A percentile compares a stretch with the other conserved stretches of the same genome.
Conservation (phyloP, 1,284 basidiomycete genomes). For the Cryptococcus wingfieldii region DNA sequence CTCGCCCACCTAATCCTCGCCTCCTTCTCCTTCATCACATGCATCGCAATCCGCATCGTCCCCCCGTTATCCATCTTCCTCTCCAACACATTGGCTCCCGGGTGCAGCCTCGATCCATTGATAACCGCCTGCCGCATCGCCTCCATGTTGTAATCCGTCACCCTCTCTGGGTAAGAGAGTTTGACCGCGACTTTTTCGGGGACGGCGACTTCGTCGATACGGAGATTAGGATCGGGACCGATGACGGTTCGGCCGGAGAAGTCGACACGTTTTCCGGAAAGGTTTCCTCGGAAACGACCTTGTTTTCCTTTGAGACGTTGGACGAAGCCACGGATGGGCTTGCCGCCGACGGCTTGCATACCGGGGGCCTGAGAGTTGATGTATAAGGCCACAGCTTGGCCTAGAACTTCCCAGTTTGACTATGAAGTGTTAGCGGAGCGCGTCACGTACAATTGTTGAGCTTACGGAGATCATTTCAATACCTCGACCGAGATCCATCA, state of each 20-base stretch:
- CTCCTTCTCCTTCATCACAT: slow-evolving; percentile 40
- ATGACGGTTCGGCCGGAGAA: slow-evolving; percentile 99
- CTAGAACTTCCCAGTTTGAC: slow-evolving; percentile 98
- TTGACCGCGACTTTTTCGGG: slow-evolving; percentile 95
- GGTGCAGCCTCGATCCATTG: slow-evolving; percentile 88
- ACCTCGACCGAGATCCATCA: slow-evolving; percentile 79
- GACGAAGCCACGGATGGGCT: slow-evolving; percentile 94
- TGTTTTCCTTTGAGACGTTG: slow-evolving; percentile 98
- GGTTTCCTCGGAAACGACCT: slow-evolving; percentile 96
- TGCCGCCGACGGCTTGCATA: slow-evolving; percentile 71
- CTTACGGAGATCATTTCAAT: slow-evolving; percentile 83
- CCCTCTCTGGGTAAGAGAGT: slow-evolving; percentile 93
- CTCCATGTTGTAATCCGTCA: slow-evolving; percentile 87
- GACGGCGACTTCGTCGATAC: slow-evolving; percentile 96
- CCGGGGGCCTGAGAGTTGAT: slow-evolving; percentile 98
- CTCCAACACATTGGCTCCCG: slow-evolving; percentile 94
- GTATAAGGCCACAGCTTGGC: slow-evolving; percentile 93
- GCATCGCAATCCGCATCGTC: slow-evolving; percentile 25
- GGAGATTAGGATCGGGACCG: slow-evolving; percentile 94
- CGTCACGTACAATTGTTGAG: background rate
- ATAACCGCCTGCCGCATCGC: slow-evolving; percentile 70
- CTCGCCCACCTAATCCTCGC: slow-evolving; percentile 36
- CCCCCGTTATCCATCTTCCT: slow-evolving; percentile 46
- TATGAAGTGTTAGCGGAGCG: background rate
- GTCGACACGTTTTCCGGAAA: slow-evolving; percentile 98